Percentiles rank a stretch among this genome's conserved stretches.
Conservation (phyloP, 129 eudicot species). For the Smallanthus sonchifolius region DNA sequence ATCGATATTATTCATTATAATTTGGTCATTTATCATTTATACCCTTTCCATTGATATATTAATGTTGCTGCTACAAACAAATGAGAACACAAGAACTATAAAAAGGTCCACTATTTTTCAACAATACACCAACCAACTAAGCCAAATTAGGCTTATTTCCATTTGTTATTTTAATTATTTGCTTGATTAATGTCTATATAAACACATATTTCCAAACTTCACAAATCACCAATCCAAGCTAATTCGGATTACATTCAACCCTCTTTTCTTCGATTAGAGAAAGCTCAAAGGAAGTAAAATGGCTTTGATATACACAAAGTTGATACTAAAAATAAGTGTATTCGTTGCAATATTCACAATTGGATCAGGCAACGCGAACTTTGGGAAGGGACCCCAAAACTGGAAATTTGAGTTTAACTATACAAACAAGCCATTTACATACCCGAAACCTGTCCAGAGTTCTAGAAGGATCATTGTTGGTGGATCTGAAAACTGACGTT, state of each 20-base stretch:
- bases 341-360: neutral
- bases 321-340: neutral
- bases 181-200: constrained; percentile 24
- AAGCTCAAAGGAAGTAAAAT: constrained; percentile 5
- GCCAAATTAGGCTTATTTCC: constrained; percentile 25
- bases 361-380: constrained; percentile 23
- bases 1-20: neutral
- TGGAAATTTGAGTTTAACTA: constrained; percentile 15
- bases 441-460: constrained; percentile 21
- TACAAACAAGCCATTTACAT: constrained; percentile 32
- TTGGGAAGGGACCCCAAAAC: constrained; percentile 11
- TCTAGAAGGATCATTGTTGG: constrained; percentile 53
- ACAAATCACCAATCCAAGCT: constrained; percentile 18
- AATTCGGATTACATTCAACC: neutral
- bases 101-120: neutral
- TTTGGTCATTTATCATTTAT: neutral
- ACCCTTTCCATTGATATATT: neutral
- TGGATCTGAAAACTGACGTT: constrained; percentile 59
- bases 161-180: neutral
- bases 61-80: neutral
- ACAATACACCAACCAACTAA: constrained; percentile 30
- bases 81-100: constrained; percentile 24
- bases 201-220: constrained; percentile 14
- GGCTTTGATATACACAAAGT: constrained; percentile 12
- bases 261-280: neutral